Percentiles rank a stretch among this genome's conserved stretches.
These are phyloP conservation scores for Mangifera indica DNA, from an alignment of 345 rosid genomes.

Conservation along the genomic window DNA sequence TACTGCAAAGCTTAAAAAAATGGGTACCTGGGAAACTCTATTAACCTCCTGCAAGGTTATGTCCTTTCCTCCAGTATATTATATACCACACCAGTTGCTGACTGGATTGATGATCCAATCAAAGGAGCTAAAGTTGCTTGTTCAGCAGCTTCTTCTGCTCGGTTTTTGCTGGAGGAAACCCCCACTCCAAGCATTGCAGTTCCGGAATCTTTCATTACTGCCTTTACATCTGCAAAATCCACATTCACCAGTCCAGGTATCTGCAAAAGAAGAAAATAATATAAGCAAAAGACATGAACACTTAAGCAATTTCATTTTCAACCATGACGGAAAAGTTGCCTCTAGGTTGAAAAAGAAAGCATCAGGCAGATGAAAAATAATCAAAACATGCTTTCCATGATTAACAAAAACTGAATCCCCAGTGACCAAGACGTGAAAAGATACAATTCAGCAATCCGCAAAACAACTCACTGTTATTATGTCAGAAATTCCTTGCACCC, in stretches of 20 bases:
- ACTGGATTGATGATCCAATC: slow-evolving; percentile 95
- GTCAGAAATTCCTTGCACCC: slow-evolving; percentile 99
- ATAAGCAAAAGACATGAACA: neutral
- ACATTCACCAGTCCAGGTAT: slow-evolving; percentile 98
- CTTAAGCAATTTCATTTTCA: neutral
- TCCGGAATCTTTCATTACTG: slow-evolving; percentile 95
- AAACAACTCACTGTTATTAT: slow-evolving; percentile 75
- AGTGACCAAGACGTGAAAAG: neutral
- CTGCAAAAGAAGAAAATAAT: slow-evolving; percentile 37
- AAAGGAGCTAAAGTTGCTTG: slow-evolving; percentile 96
- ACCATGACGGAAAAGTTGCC: neutral
- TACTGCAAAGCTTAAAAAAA: slow-evolving; percentile 1
- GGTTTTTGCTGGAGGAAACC: slow-evolving; percentile 93
- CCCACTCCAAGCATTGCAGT: slow-evolving; percentile 99
- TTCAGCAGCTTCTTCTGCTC: slow-evolving; percentile 99
- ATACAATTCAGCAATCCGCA: neutral
- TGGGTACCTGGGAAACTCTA: slow-evolving; percentile 82
- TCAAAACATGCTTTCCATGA: neutral
- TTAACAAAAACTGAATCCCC: neutral
- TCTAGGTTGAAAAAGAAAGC: neutral
- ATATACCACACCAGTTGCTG: slow-evolving; percentile 96
- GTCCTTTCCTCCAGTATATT: slow-evolving; percentile 98
- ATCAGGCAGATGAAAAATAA: neutral
- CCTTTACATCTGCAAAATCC: slow-evolving; percentile 97
- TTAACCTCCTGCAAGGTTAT: slow-evolving; percentile 95